Base-by-base conservation (phyloP, 73 alveolate genomes). In the Blepharisma stoltei region DNA sequence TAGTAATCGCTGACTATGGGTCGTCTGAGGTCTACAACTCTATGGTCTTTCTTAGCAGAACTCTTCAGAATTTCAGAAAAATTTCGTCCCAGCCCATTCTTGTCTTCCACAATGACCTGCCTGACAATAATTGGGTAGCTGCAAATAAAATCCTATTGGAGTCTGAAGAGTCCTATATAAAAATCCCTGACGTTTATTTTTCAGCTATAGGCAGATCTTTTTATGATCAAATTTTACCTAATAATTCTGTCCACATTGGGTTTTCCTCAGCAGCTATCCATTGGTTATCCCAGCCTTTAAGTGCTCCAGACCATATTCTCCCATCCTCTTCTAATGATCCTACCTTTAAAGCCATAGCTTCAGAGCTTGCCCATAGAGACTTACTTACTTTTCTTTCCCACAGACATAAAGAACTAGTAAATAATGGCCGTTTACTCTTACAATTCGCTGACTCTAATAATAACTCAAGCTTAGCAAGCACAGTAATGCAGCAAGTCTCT, bases 1-100 rank as follows among this genome's bases (percentile, higher is more conserved):
- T 60, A 18, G 18, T 4, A 60, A 14, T 60, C 45, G 73, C 73
- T 20, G 73, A 60, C 73, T 60, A 18, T 25, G 73, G 73, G 38
- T 60, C 46, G 0, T 60, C 73, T 18, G 73, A 60, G 5, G 73
- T n/a, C 14, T 60, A 18, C 73, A 60, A 60, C 23, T 60, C 73
- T 2, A 60, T 60, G 73, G 37, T 60, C 18, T 9, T 60, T 11
- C 23, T 60, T 38, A 18, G 73, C 38, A 14, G 46, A 25, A 25
- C 46, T 18, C 73, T 60, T 60, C 46, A 60, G 46, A 11, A 18
- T 1, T 60, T 60, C 5, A 14, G 73, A 60, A 5, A 25, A n/a
- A n/a, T 8, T 25, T 60, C 73, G 11, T 20, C 38, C 46, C 73
- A 38, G 23, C 73, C 73, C 11, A 9, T 60, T 8, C 23, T 1